These are phyloP conservation scores for Boletus patriciae DNA, from an alignment of 768 basidiomycete species.

Conservation along the genomic window DNA sequence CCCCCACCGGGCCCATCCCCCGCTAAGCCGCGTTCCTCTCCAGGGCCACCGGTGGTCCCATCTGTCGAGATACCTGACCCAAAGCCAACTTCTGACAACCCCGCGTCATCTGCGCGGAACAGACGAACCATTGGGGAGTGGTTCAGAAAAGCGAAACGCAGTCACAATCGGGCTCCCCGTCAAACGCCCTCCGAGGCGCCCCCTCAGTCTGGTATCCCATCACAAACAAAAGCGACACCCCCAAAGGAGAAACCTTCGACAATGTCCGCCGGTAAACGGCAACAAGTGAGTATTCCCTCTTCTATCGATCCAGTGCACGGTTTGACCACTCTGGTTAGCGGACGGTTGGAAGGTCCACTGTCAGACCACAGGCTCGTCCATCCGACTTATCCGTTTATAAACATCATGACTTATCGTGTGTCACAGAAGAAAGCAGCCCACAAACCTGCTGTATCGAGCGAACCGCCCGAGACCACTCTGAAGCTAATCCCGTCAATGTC, in stretches of 20 bases:
- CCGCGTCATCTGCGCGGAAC: neutral
- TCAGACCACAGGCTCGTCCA: neutral
- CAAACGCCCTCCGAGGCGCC: neutral
- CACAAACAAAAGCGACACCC: no score
- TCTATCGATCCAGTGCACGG: neutral
- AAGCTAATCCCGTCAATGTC: no score
- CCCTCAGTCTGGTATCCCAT: neutral
- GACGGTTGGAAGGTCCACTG: neutral
- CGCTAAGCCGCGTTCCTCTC: neutral
- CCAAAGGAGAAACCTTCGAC: neutral
- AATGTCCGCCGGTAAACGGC: neutral
- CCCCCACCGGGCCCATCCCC: neutral
- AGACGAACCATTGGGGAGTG: neutral
- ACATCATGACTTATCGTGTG: neutral
- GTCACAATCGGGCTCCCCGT: neutral
- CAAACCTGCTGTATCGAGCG: neutral
- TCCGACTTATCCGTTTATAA: no score
- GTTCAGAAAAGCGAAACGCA: neutral
- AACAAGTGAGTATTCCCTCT: neutral
- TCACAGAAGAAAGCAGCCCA: neutral
- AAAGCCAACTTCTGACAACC: neutral
- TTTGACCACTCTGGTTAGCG: neutral
- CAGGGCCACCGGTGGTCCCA: neutral
- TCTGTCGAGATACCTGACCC: neutral
- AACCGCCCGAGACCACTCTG: neutral